phyloP scores from a whole-genome alignment of 2,329 filamentous ascomycete species.

The Cyclaneusma minus region DNA sequence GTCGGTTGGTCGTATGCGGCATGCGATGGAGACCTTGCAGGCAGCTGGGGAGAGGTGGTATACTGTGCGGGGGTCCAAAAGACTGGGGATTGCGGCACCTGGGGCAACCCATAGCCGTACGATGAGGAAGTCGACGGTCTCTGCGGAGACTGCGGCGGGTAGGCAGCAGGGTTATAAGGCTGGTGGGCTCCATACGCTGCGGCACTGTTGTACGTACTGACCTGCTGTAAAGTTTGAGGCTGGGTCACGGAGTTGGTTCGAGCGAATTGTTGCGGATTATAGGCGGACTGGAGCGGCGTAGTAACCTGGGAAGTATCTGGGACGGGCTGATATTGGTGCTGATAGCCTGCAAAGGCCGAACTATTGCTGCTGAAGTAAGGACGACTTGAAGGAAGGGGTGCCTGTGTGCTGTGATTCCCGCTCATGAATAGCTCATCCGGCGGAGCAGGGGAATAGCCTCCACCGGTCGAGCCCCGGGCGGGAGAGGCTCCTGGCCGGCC shows the following conservation, averaged over 20 bases:
- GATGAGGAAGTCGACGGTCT: slow-evolving; percentile 38
- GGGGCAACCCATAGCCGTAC: slow-evolving; percentile 35
- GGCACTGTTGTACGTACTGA: slow-evolving; percentile 35
- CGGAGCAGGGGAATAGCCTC: slow-evolving; percentile 10
- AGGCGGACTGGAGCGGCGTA: slow-evolving; percentile 31
- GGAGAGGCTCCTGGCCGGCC: slow-evolving; percentile 16
- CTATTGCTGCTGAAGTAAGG: slow-evolving; percentile 12
- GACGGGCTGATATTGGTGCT: slow-evolving; percentile 34
- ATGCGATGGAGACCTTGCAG: slow-evolving; percentile 10
- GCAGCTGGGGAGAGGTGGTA: slow-evolving; percentile 12
- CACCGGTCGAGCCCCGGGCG: slow-evolving; percentile 11
- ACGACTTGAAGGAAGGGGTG: slow-evolving; percentile 12
- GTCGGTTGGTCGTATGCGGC: slow-evolving; percentile 13
- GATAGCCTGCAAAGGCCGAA: slow-evolving; percentile 26
- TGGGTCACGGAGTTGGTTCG: slow-evolving; percentile 20
- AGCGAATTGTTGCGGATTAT: slow-evolving; percentile 48
- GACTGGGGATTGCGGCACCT: slow-evolving; percentile 24
- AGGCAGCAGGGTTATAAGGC: slow-evolving; percentile 51
- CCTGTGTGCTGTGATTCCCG: slow-evolving; percentile 9
- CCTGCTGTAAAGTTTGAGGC: slow-evolving; percentile 20
- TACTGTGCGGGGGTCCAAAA: slow-evolving; percentile 7
- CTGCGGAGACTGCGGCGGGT: slow-evolving; percentile 28
- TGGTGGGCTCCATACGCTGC: slow-evolving; percentile 30
- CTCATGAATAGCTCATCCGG: slow-evolving; percentile 50
- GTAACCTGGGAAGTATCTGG: slow-evolving; percentile 19